These are phyloP conservation scores for Beta lomatogona DNA, from an alignment of 179 eudicot species.

Conservation along the genomic window DNA sequence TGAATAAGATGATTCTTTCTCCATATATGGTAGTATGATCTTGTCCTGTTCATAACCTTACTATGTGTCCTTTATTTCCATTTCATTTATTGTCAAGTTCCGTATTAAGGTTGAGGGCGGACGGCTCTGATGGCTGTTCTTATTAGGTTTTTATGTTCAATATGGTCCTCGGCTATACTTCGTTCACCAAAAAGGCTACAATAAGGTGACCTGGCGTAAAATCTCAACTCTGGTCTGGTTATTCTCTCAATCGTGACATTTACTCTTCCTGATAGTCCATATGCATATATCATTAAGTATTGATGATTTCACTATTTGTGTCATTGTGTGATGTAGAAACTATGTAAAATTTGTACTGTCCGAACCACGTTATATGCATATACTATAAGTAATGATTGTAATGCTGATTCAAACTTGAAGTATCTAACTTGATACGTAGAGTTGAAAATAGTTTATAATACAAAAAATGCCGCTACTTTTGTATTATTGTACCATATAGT, in stretches of 20 bases:
- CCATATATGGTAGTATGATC: neutral
- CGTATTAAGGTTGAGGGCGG: neutral
- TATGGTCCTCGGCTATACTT: neutral
- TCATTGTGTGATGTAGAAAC: too few species aligned
- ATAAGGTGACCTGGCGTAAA: too few species aligned
- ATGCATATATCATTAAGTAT: too few species aligned
- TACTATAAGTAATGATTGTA: neutral
- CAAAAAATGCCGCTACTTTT: neutral
- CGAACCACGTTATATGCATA: too few species aligned
- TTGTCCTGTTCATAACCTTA: neutral
- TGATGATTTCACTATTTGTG: too few species aligned
- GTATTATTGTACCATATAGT: neutral
- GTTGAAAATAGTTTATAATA: neutral
- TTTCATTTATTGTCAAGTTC: neutral
- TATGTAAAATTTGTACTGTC: too few species aligned
- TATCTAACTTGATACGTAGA: neutral
- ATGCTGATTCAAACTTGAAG: neutral
- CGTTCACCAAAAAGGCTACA: too few species aligned
- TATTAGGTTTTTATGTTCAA: neutral
- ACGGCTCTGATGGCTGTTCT: neutral
- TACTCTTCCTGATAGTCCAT: too few species aligned
- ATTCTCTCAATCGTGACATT: too few species aligned
- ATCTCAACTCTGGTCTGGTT: too few species aligned
- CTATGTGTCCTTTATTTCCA: neutral
- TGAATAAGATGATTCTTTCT: conserved; percentile 17